Percentiles rank a stretch among this genome's conserved stretches.
Evolutionary conservation across 768 basidiomycete species (phyloP).

Genomic region (Suillus tomentosus): DNA sequence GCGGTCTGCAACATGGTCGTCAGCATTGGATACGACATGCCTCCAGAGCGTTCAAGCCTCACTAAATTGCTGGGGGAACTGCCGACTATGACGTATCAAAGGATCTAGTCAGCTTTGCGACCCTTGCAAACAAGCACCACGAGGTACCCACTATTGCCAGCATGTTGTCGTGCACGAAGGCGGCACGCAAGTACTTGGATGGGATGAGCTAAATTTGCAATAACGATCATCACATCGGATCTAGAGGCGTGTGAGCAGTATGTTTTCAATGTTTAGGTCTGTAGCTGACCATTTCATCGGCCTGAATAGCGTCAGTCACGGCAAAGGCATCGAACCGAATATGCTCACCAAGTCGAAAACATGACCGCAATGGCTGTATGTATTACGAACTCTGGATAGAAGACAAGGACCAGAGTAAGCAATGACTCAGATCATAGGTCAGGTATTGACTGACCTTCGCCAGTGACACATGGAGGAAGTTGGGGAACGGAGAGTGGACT

Average conservation of each 20-base stretch:
- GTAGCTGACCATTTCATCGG: constrained; percentile 56
- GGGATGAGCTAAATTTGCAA: constrained; percentile 73
- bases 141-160: constrained; percentile 72
- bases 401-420: constrained; percentile 14
- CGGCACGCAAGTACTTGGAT: constrained; percentile 58
- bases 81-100: constrained; percentile 46
- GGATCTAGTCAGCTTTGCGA: constrained; percentile 26
- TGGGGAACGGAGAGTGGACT: constrained; percentile 24
- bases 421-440: constrained; percentile 21
- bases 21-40: constrained; percentile 16
- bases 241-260: constrained; percentile 38
- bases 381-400: constrained; percentile 59
- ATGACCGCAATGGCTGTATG: constrained; percentile 60
- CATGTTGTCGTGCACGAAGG: constrained; percentile 62
- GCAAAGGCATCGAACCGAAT: constrained; percentile 5
- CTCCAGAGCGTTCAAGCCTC: constrained; percentile 30
- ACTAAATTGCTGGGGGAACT: constrained; percentile 74
- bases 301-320: constrained; percentile 39
- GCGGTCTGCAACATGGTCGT: constrained; percentile 32
- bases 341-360: constrained; percentile 50
- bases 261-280: constrained; percentile 16
- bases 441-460: constrained; percentile 56
- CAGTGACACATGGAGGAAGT: constrained; percentile 61
- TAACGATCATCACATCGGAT: constrained; percentile 62
- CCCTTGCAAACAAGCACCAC: constrained; percentile 14